A percentile compares a stretch with the other conserved stretches of the same genome.
Evolutionary conservation across 306 rosid species (phyloP).

Genomic region (Quercus robur): DNA sequence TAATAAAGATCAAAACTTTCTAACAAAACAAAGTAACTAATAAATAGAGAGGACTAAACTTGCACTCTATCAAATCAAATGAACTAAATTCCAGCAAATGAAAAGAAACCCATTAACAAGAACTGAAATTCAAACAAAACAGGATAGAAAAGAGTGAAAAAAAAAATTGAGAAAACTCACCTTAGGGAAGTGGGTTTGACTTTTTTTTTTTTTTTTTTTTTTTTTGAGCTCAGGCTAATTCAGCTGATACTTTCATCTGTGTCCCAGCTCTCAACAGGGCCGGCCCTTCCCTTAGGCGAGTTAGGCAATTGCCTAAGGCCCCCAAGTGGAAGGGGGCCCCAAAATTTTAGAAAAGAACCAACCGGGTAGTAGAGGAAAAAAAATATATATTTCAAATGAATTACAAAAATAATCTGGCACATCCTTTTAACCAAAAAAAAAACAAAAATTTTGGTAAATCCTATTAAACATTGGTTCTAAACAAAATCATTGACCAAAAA

Average conservation of each 20-base stretch:
- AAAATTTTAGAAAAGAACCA: too few species aligned
- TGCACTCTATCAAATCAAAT: not conserved
- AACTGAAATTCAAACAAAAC: not conserved
- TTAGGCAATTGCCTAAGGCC: too few species aligned
- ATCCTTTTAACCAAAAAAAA: too few species aligned
- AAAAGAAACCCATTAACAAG: not conserved
- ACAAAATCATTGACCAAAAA: too few species aligned
- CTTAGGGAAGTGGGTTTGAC: constrained; percentile 11
- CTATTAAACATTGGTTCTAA: too few species aligned
- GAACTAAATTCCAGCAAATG: not conserved
- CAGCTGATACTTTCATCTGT: not conserved
- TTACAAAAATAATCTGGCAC: too few species aligned
- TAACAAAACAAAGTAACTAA: not conserved
- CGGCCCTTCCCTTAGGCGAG: too few species aligned
- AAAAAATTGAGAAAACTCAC: constrained; percentile 3
- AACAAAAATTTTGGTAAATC: too few species aligned
- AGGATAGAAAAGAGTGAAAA: not conserved
- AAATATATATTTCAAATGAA: too few species aligned
- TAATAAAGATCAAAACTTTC: not conserved
- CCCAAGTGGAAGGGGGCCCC: too few species aligned
- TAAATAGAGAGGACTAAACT: not conserved
- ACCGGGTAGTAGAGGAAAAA: too few species aligned
- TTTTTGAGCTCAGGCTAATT: not conserved
- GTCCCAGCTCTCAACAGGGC: not conserved
- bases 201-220: not conserved